These are phyloP conservation scores for Massariosphaeria phaeospora DNA, from an alignment of 495 filamentous ascomycete genomes.

Conservation along the genomic window DNA sequence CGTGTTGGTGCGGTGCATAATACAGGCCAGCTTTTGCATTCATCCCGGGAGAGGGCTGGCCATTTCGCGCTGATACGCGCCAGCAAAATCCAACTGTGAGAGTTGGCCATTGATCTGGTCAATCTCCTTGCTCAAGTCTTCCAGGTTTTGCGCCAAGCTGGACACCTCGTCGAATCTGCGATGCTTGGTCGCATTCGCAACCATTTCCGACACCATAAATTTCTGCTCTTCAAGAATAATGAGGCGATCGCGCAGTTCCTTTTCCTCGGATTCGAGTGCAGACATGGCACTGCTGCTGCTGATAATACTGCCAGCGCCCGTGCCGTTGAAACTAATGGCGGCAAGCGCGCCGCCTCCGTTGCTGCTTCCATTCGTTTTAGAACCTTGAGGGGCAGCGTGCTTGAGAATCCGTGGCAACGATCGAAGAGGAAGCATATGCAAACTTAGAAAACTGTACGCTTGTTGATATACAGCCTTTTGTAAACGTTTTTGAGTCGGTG, in stretches of 20 bases:
- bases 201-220: constrained; percentile 87
- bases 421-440: constrained; percentile 90
- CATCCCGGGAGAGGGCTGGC: constrained; percentile 13
- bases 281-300: constrained; percentile 49
- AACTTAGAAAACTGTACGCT: constrained; percentile 76
- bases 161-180: constrained; percentile 87
- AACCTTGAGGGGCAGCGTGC: constrained; percentile 53
- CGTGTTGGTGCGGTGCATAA: too few relatives aligned
- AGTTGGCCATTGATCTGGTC: constrained; percentile 57
- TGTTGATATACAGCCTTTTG: constrained; percentile 83
- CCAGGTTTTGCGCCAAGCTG: constrained; percentile 71
- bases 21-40: too few relatives aligned
- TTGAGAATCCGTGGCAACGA: constrained; percentile 76
- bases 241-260: constrained; percentile 72
- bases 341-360: constrained; percentile 49
- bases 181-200: constrained; percentile 71
- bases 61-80: constrained; percentile 35
- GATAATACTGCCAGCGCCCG: constrained; percentile 46
- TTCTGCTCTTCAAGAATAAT: constrained; percentile 93
- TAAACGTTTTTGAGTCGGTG: constrained; percentile 65
- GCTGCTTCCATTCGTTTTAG: constrained; percentile 40
- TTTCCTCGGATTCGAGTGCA: constrained; percentile 78
- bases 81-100: constrained; percentile 49
- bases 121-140: constrained; percentile 81
- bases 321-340: constrained; percentile 56